Evolutionary conservation across 495 filamentous ascomycete genomes (phyloP).

Genomic region (Corynascus novoguineensis): DNA sequence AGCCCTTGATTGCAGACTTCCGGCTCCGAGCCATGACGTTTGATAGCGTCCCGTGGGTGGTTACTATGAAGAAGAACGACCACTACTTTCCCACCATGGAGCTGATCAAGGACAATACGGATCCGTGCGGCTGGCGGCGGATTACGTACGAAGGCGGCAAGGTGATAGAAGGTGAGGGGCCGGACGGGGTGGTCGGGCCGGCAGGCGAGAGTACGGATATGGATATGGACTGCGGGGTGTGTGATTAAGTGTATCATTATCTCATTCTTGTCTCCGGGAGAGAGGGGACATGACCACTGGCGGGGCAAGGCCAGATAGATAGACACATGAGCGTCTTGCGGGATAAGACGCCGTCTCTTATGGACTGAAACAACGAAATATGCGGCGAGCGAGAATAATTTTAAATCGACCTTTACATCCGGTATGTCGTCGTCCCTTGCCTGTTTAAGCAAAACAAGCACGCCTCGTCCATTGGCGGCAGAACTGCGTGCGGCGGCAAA

Average conservation of each 20-base stretch:
- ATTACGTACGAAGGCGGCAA: constrained; percentile 63
- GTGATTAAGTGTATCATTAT: background rate
- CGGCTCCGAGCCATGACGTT: constrained; percentile 90
- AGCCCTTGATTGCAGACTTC: constrained; percentile 59
- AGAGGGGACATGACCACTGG: too few relatives aligned
- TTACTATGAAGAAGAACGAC: constrained; percentile 99
- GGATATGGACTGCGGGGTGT: constrained; percentile 24
- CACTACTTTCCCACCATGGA: constrained; percentile 96
- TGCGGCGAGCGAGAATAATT: too few relatives aligned
- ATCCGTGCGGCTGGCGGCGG: constrained; percentile 62
- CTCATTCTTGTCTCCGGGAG: too few relatives aligned
- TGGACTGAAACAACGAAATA: too few relatives aligned
- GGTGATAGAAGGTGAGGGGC: constrained; percentile 44
- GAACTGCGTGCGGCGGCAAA: too few relatives aligned
- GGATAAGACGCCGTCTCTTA: too few relatives aligned
- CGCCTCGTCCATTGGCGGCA: too few relatives aligned
- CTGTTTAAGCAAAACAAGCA: too few relatives aligned
- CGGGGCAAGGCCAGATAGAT: too few relatives aligned
- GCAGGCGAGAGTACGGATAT: constrained; percentile 27
- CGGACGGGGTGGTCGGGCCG: constrained; percentile 34
- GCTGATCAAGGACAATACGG: constrained; percentile 65
- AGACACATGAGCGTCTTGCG: too few relatives aligned
- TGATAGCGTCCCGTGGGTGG: constrained; percentile 94
- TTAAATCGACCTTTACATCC: too few relatives aligned
- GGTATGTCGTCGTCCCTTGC: too few relatives aligned